Conservation (phyloP, 31 red algal genomes). For the Odonthalia washingtoniensis region DNA sequence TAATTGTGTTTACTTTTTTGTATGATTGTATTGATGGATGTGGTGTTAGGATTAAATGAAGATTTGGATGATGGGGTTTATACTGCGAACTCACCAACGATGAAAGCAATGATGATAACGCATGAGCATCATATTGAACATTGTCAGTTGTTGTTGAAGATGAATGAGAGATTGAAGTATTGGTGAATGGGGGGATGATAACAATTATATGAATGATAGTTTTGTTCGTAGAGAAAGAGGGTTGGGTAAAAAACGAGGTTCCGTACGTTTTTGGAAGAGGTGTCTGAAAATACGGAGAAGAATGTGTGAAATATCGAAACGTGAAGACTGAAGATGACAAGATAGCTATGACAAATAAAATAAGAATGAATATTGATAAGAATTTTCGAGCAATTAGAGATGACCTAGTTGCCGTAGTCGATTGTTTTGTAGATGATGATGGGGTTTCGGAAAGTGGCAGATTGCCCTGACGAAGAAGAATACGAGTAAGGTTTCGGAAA, state of each 20-base stretch:
- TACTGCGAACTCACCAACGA: slow-evolving; percentile 56
- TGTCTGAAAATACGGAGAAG: not conserved
- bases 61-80: not conserved
- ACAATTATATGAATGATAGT: slow-evolving; percentile 34
- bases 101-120: slow-evolving; percentile 20
- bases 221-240: not conserved
- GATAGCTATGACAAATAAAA: not conserved
- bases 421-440: not conserved
- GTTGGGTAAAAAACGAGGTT: not conserved
- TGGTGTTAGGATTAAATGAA: slow-evolving; percentile 47
- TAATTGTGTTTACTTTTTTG: not conserved
- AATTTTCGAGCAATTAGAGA: not conserved
- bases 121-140: slow-evolving; percentile 23
- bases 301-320: not conserved
- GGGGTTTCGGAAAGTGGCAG: too few species aligned
- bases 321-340: too few species aligned
- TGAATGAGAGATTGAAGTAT: not conserved
- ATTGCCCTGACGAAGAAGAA: slow-evolving; percentile 20
- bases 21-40: too few species aligned
- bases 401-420: not conserved
- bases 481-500: slow-evolving; percentile 41
- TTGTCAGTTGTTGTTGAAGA: not conserved
- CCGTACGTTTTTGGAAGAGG: slow-evolving; percentile 28
- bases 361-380: slow-evolving; percentile 7
- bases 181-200: slow-evolving; percentile 54